Evolutionary conservation across 2,329 filamentous ascomycete species (phyloP).

Genomic region (Botrytis galanthina): DNA sequence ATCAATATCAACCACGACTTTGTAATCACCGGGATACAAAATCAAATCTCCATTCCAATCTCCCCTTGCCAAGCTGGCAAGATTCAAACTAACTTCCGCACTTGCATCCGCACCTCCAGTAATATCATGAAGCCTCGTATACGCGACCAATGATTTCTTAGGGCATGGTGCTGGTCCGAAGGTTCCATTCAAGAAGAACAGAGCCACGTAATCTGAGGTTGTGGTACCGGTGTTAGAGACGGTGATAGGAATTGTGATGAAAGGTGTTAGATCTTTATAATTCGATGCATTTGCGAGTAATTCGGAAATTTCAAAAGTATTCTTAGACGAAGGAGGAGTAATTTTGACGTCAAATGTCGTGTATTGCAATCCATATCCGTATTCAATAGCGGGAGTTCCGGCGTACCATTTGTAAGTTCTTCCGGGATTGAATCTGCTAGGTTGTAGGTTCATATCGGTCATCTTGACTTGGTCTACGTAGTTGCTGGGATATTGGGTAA

Average conservation of each 20-base stretch:
- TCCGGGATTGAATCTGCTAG: conserved; percentile 44
- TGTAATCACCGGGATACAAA: conserved; percentile 54
- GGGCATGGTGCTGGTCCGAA: conserved; percentile 52
- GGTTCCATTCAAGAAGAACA: conserved; percentile 49
- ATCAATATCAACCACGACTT: conserved; percentile 46
- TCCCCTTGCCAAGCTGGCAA: conserved; percentile 50
- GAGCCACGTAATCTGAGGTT: conserved; percentile 51
- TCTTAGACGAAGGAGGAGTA: neutral
- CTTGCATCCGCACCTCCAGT: conserved; percentile 36
- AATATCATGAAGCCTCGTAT: conserved; percentile 41
- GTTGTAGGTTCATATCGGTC: conserved; percentile 56
- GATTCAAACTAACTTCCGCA: conserved; percentile 43
- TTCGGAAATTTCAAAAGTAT: conserved; percentile 18
- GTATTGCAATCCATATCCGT: conserved; percentile 50
- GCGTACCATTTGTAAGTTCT: conserved; percentile 60
- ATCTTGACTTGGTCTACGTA: conserved; percentile 52
- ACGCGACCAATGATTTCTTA: conserved; percentile 52
- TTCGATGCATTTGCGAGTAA: conserved; percentile 5
- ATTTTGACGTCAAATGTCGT: conserved; percentile 21
- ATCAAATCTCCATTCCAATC: conserved; percentile 51
- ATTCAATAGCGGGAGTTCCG: conserved; percentile 48
- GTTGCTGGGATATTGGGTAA: conserved; percentile 55
- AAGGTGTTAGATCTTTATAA: conserved; percentile 36
- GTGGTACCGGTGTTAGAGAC: conserved; percentile 50
- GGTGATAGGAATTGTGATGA: conserved; percentile 39